Evolutionary conservation across 305 asterid genomes (phyloP), one percentile per base, ranked within the genome.

Genomic region (Rubia peregrina): DNA sequence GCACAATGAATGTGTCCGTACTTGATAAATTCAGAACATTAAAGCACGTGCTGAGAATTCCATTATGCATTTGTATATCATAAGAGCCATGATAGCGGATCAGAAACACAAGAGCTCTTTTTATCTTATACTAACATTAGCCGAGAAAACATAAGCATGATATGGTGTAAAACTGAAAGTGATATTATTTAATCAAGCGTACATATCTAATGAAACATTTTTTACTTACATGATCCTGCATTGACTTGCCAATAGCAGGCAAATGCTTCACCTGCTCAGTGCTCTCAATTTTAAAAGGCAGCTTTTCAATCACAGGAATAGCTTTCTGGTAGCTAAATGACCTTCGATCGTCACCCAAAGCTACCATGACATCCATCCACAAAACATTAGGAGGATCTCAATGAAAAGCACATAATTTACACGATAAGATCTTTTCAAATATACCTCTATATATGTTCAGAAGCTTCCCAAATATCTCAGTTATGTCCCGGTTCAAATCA

Each of bases 261-360:
- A 88, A 82, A 80, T 85, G 73, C 79, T 87, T 94, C 70, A 94
- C 96, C 87, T 94, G 95, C 79, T 94, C 93, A 36, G 72, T 82
- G 66, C 88, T 84, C 84, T 87, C 99, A 74, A 94, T 85, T 85
- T 74, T 91, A 78, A 88, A 89, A 55, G 96, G 96, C 78, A 91
- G 79, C 75, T 91, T 94, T 79, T 94, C 99, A 79, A 94, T 89
- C 74, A 91, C 98, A 36, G 87, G 79, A 75, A 94, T 88, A 75
- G 96, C 98, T 84, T 91, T 94, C 76, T 83, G 48, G 83, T 94
- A 94, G 87, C 97, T 94, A 78, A 94, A 94, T 69, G 98, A 94
- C 81, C 98, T 85, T 77, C 97, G 81, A 49, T 91, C 96, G 16
- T 94, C 99, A 77, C 99, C 99, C 71, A 94, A 79, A 46, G 97